phyloP scores from a whole-genome alignment of 371 early-diverging fungal genomes.

The Mortierella sp. region DNA sequence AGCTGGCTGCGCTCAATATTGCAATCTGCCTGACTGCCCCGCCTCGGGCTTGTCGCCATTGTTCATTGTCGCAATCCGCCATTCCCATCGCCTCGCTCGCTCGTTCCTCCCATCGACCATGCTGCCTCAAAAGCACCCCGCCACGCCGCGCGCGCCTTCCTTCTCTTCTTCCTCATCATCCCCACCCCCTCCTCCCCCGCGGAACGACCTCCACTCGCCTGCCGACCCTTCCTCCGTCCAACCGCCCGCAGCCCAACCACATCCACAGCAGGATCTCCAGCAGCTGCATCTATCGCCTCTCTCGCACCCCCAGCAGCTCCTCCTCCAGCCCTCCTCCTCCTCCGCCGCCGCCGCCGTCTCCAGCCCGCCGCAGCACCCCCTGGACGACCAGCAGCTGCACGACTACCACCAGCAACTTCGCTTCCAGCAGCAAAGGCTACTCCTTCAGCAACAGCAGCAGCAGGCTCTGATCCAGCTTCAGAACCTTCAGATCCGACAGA shows the following conservation, averaged over 20 bases:
- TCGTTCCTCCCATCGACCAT: slow-evolving; percentile 3
- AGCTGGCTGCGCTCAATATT: no score
- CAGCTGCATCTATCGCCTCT: not conserved
- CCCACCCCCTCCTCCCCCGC: slow-evolving; percentile 2
- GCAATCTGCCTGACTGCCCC: no score
- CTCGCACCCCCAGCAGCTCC: not conserved
- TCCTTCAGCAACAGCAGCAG: slow-evolving; percentile 30
- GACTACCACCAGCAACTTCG: not conserved
- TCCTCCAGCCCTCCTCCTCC: not conserved
- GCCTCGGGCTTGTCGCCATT: no score
- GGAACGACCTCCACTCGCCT: slow-evolving; percentile 8
- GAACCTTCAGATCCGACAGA: slow-evolving; percentile 28
- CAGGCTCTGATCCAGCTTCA: slow-evolving; percentile 28
- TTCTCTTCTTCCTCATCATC: slow-evolving; percentile 17
- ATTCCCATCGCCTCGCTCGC: slow-evolving; percentile 1
- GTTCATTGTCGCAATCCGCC: slow-evolving; percentile 3
- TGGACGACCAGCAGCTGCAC: slow-evolving; percentile 2
- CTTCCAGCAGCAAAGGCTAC: slow-evolving; percentile 25
- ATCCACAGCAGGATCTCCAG: not conserved
- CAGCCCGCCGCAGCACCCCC: slow-evolving; percentile 10
- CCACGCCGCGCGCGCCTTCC: slow-evolving; percentile 10
- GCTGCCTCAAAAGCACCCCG: slow-evolving; percentile 24
- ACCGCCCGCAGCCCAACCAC: not conserved
- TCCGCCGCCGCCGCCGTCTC: no score
- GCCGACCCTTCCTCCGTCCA: not conserved